Percentiles rank a stretch among this genome's conserved stretches.
phyloP scores from a whole-genome alignment of 2,329 filamentous ascomycete species.

The Pseudopyricularia cyperi region DNA sequence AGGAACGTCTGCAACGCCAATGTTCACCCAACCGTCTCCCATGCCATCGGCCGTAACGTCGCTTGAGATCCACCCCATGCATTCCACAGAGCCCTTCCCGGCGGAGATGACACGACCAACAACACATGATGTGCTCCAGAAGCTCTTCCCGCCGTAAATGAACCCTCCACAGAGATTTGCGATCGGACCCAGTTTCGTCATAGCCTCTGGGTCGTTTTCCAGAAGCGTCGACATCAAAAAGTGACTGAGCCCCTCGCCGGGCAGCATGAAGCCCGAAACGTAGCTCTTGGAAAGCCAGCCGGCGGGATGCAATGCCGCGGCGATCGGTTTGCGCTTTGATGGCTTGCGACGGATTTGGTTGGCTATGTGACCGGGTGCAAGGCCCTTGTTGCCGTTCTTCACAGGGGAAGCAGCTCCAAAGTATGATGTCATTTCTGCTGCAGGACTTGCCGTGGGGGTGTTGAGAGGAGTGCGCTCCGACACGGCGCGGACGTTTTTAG shows the following conservation, averaged over 20 bases:
- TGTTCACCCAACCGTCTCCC: conserved; percentile 44
- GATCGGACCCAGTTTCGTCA: conserved; percentile 43
- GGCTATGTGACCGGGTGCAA: conserved; percentile 1
- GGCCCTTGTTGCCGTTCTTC: conserved; percentile 8
- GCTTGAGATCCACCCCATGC: conserved; percentile 57
- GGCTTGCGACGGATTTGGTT: conserved; percentile 16
- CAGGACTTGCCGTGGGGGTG: conserved; percentile 22
- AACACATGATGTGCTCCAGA: conserved; percentile 56
- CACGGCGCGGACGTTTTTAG: conserved; percentile 30
- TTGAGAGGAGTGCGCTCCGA: conserved; percentile 26
- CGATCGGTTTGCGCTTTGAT: conserved; percentile 37
- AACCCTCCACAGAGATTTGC: conserved; percentile 54
- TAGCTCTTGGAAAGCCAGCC: conserved; percentile 60
- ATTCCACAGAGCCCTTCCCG: conserved; percentile 46
- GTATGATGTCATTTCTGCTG: conserved; percentile 28
- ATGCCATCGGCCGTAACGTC: conserved; percentile 39
- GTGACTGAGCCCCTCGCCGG: conserved; percentile 49
- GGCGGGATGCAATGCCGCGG: conserved; percentile 42
- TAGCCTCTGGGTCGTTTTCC: conserved; percentile 49
- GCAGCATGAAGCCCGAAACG: conserved; percentile 50
- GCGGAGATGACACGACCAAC: conserved; percentile 53
- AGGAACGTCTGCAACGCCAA: conserved; percentile 39
- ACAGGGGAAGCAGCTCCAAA: conserved; percentile 22
- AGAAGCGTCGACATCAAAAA: conserved; percentile 53
- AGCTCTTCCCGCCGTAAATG: conserved; percentile 49